A percentile compares a stretch with the other conserved stretches of the same genome.
phyloP scores from a whole-genome alignment of 352 stramenopile genomes.

The Pythium diclinum region DNA sequence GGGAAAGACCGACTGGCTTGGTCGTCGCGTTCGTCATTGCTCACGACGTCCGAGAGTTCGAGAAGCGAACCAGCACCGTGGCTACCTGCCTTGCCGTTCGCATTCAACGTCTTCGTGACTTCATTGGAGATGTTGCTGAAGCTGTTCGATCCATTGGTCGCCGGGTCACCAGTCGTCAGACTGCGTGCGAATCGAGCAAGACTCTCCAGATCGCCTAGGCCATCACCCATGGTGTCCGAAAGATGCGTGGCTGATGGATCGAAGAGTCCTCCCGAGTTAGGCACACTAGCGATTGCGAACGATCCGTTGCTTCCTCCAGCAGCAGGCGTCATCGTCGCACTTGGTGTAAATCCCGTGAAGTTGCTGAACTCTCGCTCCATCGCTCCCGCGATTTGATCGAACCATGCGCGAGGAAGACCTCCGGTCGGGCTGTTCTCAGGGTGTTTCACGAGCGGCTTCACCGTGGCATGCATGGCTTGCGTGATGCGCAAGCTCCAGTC shows the following conservation, averaged over 20 bases:
- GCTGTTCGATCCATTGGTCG: constrained; percentile 26
- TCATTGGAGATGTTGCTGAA: constrained; percentile 69
- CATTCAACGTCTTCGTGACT: constrained; percentile 69
- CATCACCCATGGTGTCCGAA: constrained; percentile 42
- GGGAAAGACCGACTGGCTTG: constrained; percentile 65
- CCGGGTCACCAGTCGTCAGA: constrained; percentile 39
- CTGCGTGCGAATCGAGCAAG: constrained; percentile 70
- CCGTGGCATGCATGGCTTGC: constrained; percentile 72
- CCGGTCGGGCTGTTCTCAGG: constrained; percentile 70
- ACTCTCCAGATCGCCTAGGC: constrained; percentile 64
- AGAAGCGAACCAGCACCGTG: constrained; percentile 19
- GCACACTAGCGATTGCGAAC: background rate
- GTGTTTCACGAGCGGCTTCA: constrained; percentile 65
- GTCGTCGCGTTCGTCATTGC: constrained; percentile 62
- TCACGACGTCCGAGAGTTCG: constrained; percentile 58
- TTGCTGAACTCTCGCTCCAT: constrained; percentile 45
- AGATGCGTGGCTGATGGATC: constrained; percentile 30
- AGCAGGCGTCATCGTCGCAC: background rate
- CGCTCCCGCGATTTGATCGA: constrained; percentile 57
- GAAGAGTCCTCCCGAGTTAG: constrained; percentile 19
- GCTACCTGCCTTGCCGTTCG: constrained; percentile 12
- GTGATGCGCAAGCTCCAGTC: constrained; percentile 78
- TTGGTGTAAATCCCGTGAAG: constrained; percentile 27
- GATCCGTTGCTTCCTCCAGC: background rate
- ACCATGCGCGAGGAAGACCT: constrained; percentile 71